A percentile compares a stretch with the other conserved stretches of the same genome.
Evolutionary conservation across 345 rosid genomes (phyloP).

Genomic region (Ailanthus altissimus): DNA sequence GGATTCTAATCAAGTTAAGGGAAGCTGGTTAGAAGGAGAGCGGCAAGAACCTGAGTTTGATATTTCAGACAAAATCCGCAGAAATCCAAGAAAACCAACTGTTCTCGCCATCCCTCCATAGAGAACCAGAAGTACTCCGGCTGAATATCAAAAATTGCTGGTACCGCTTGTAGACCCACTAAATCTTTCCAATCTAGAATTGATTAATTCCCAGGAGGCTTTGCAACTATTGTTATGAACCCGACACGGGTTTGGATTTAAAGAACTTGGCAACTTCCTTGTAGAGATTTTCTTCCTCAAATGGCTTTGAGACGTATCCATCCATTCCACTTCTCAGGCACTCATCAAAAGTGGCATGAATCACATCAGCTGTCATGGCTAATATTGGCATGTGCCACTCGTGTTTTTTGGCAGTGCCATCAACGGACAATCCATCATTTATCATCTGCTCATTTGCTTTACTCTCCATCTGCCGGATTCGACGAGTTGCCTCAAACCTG

Average conservation of each 20-base stretch:
- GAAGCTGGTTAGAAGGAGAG: conserved; percentile 36
- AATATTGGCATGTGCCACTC: conserved; percentile 81
- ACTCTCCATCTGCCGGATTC: conserved; percentile 74
- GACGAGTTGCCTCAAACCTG: conserved; percentile 92
- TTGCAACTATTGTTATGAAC: conserved; percentile 16
- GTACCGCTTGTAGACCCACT: conserved; percentile 13
- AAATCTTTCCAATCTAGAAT: not conserved
- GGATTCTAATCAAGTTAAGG: conserved; percentile 33
- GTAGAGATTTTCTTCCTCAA: conserved; percentile 91
- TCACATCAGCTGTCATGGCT: conserved; percentile 99
- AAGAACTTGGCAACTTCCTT: conserved; percentile 87
- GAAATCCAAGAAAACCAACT: conserved; percentile 1
- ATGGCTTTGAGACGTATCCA: conserved; percentile 93
- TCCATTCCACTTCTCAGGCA: conserved; percentile 95
- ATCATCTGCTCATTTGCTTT: conserved; percentile 54
- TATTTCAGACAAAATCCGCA: conserved; percentile 4
- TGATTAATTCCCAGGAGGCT: conserved; percentile 12
- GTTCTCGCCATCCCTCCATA: not conserved
- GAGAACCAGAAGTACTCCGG: conserved; percentile 28
- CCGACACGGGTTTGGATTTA: conserved; percentile 46
- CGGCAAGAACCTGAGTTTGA: conserved; percentile 17
- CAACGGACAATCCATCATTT: conserved; percentile 31
- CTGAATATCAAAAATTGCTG: conserved; percentile 43
- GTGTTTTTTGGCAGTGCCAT: conserved; percentile 17
- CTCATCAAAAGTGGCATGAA: conserved; percentile 83